Base-by-base conservation (phyloP, 257 asterid species). In the Solanum ossicruentum region DNA sequence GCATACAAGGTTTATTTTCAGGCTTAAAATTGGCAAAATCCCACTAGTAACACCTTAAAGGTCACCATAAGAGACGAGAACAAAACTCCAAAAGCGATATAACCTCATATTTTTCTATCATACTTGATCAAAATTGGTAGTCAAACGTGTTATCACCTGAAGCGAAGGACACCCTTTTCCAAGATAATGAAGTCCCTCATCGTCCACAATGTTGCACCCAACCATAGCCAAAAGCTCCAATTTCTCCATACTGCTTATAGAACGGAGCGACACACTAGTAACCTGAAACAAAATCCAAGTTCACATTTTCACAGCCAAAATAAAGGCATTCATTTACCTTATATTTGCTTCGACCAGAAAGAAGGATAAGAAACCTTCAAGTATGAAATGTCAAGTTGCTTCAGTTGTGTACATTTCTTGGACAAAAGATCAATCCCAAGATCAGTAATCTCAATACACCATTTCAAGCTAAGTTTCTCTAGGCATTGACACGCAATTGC, bases 381-480 rank as follows among this genome's bases (percentile, higher is more conserved):
- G 85, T 90, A 93, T 10, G 97, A 94, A 80, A 93, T 86, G 71
- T 94, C 95, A 5, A 94, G 91, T 23, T 83, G 90, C 82, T 87
- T 94, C 86, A 94, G 70, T 12, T 21, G 80, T 28, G 56, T 54
- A 60, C 92, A 94, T 89, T 92, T 94, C 84, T 90, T 91, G 66
- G 92, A 88, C 55, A 94, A 83, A 80, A 94, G 89, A 57, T 89
- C 85, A 77, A 94, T 83, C 43, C 97, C 98, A 78, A 92, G 83
- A 86, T 94, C 97, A 70, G 89, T 92, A 2, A 94, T 85, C 71
- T 88, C 92, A 78, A 92, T 87, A 87, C 97, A 92, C 98, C 98
- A 94, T 56, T 87, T 93, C 73, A 94, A 84, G 72, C 92, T 88
- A 17, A 94, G 92, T 10, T 52, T 90, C 86, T 93, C 92, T 3